Evolutionary conservation across 352 stramenopile genomes (phyloP).

Genomic region (Pythium aquatile): DNA sequence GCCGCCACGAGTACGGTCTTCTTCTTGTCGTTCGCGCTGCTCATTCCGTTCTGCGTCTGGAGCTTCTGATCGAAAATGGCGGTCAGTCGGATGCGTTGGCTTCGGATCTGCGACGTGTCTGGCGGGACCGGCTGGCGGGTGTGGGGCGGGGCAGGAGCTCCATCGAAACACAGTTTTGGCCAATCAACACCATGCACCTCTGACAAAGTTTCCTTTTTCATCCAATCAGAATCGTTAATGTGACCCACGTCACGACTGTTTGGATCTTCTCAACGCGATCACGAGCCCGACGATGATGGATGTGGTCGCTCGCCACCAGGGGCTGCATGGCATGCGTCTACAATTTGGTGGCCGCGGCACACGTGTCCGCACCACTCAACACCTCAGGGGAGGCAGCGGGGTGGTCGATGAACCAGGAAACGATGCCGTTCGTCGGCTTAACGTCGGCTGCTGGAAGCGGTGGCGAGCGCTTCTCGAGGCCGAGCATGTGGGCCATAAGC

Average conservation of each 20-base stretch:
- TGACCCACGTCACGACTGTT: not conserved
- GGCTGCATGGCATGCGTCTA: not conserved
- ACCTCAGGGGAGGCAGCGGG: slow-evolving; percentile 43
- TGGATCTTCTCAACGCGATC: not conserved
- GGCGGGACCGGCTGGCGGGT: too few relatives aligned
- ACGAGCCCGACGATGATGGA: not conserved
- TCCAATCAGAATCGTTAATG: slow-evolving; percentile 21
- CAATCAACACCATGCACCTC: slow-evolving; percentile 9
- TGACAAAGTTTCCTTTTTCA: not conserved
- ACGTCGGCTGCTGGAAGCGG: slow-evolving; percentile 74
- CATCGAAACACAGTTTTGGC: not conserved
- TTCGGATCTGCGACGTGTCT: not conserved
- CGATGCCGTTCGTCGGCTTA: slow-evolving; percentile 59
- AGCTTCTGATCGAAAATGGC: not conserved
- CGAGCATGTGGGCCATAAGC: slow-evolving; percentile 82
- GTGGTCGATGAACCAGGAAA: slow-evolving; percentile 88
- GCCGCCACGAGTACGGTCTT: slow-evolving; percentile 57
- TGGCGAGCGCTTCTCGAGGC: slow-evolving; percentile 54
- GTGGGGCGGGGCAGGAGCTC: not conserved
- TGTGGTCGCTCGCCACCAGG: not conserved
- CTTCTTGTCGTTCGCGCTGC: slow-evolving; percentile 46
- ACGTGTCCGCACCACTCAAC: slow-evolving; percentile 7
- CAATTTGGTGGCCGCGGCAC: slow-evolving; percentile 13
- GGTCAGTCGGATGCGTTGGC: not conserved
- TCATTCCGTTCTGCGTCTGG: slow-evolving; percentile 1